Percentiles rank a stretch among this genome's conserved stretches.
These are phyloP conservation scores for Lentinula sp. DNA, from an alignment of 768 basidiomycete genomes.

Conservation along the genomic window DNA sequence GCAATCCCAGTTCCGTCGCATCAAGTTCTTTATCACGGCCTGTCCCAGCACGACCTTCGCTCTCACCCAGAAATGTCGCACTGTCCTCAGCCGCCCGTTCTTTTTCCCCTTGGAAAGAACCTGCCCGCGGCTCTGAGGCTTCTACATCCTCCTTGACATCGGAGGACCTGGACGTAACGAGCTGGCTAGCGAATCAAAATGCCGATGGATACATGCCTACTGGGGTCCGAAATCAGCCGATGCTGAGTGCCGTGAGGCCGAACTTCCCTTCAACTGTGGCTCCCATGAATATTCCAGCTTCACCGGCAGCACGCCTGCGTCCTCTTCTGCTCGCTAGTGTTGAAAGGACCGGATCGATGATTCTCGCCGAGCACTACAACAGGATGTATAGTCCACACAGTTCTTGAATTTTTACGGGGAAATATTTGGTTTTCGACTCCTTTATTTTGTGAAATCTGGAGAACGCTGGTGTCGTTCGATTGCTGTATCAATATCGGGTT, in stretches of 20 bases:
- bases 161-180: conserved; percentile 11
- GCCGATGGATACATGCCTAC: conserved; percentile 17
- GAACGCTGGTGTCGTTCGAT: background rate
- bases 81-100: background rate
- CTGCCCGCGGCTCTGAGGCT: conserved; percentile 1
- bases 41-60: background rate
- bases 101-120: background rate
- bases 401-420: background rate
- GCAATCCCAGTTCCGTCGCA: background rate
- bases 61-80: background rate
- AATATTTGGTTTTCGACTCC: background rate
- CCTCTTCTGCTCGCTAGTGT: conserved; percentile 3
- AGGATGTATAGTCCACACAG: background rate
- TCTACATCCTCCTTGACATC: conserved; percentile 2
- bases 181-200: conserved; percentile 13
- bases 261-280: conserved; percentile 1
- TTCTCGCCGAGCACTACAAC: conserved; percentile 1
- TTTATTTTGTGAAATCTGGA: background rate
- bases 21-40: background rate
- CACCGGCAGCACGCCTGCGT: background rate
- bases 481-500: background rate
- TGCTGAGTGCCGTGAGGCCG: conserved; percentile 11
- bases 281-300: background rate
- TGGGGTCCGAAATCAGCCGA: conserved; percentile 12
- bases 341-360: conserved; percentile 2